Base-by-base conservation (phyloP, 371 early-diverging fungal species). In the Coemansia sp. region DNA sequence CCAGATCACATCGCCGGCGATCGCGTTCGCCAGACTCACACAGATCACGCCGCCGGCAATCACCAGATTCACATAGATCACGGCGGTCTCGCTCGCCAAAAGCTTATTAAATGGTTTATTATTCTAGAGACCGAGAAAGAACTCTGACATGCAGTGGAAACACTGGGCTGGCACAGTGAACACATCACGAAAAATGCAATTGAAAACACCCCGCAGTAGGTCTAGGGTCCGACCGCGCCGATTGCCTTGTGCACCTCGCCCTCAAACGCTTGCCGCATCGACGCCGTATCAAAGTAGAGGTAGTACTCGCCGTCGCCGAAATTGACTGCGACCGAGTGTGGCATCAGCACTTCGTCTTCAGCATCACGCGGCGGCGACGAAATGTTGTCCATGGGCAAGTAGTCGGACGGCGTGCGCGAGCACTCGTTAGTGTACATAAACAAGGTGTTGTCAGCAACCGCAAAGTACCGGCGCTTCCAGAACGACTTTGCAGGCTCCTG, bases 401-500 rank as follows among this genome's bases (percentile, higher is more conserved):
- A 63, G 48, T 66, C 71, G 4, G 71, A 59, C 24, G 76, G 76
- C 12, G 58, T 40, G 58, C 67, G 67, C 32, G 71, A 71, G 71
- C 71, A 71, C 61, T 75, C 76, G 49, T 75, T 75, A 26, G 62
- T 71, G 61, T 75, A 75, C 60, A 69, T 39, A 46, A 71, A 75
- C 54, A 75, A 49, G 5, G 61, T 67, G 17, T 67, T 61, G 41
- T 71, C 68, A 0, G 71, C 64, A 23, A 70, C 26, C 11, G 67
- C 71, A 75, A 75, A 75, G 54, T 67, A 75, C 24, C 76, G 63
- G 26, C 76, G 76, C 61, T 75, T 75, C 76, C 76, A 75, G 54
- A 66, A 71, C 36, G 66, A 49, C 39, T 64, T 67, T 13, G 64
- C 60, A 0, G 71, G 71, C 60, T 71, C 71, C 58, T 75, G 76